These are phyloP conservation scores for Mitragyna speciosa DNA, from an alignment of 257 asterid species.

Conservation along the genomic window DNA sequence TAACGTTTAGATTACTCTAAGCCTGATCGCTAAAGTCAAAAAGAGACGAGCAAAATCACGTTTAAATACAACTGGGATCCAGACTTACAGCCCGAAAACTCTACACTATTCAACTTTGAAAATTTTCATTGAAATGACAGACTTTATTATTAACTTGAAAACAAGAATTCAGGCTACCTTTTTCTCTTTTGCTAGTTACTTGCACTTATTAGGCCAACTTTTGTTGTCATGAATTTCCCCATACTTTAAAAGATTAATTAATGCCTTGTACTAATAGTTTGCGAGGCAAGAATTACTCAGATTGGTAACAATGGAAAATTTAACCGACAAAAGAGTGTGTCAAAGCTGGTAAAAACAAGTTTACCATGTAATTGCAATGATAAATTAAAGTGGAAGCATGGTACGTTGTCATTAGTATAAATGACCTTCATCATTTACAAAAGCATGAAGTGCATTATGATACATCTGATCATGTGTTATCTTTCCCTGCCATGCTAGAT, in stretches of 20 bases:
- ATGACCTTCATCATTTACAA: constrained; percentile 3
- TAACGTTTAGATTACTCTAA: background rate
- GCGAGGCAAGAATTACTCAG: background rate
- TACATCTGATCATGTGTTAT: background rate
- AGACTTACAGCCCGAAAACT: background rate
- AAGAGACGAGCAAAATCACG: background rate
- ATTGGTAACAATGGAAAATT: background rate
- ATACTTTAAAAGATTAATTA: background rate
- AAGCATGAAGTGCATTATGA: constrained; percentile 11
- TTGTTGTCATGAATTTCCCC: background rate
- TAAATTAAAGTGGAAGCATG: constrained; percentile 9
- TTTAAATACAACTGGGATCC: background rate
- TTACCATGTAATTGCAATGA: background rate
- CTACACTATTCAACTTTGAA: background rate
- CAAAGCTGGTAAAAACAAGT: background rate
- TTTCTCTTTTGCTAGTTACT: too few species aligned
- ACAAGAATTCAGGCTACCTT: too few species aligned
- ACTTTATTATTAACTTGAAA: too few species aligned
- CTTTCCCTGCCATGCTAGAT: constrained; percentile 8
- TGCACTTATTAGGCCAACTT: background rate
- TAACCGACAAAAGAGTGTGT: background rate
- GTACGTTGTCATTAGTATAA: background rate
- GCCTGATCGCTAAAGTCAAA: background rate
- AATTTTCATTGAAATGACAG: too few species aligned
- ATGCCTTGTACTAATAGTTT: background rate